Evolutionary conservation across 345 rosid species (phyloP).

Genomic region (Hirschfeldia incana): DNA sequence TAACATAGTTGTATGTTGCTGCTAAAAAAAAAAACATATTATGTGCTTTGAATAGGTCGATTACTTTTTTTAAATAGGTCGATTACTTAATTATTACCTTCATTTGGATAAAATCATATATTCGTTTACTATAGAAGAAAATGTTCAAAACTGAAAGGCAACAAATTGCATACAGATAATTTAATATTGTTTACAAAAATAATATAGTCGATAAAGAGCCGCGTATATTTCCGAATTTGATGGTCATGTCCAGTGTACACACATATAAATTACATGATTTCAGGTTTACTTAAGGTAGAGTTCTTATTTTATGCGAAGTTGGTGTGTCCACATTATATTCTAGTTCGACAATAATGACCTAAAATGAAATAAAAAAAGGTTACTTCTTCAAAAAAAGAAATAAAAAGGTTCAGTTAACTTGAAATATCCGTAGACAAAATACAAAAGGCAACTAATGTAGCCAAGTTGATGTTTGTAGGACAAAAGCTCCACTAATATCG

Average conservation of each 20-base stretch:
- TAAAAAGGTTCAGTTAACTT: too few species aligned
- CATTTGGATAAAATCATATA: not conserved
- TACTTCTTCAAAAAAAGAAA: too few species aligned
- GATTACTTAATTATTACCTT: not conserved
- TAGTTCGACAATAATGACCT: not conserved
- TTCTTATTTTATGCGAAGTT: not conserved
- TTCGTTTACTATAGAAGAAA: not conserved
- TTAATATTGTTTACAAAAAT: not conserved
- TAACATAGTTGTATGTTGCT: too few species aligned
- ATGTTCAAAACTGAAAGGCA: not conserved
- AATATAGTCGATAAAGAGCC: not conserved
- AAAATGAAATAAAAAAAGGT: not conserved
- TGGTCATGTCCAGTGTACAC: not conserved
- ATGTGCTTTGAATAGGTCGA: slow-evolving; percentile 2
- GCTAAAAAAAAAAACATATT: too few species aligned
- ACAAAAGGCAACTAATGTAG: too few species aligned
- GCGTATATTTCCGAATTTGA: not conserved
- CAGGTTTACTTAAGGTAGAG: not conserved
- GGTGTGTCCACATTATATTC: not conserved
- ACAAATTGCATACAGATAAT: not conserved
- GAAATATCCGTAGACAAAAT: too few species aligned
- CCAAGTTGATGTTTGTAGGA: too few species aligned
- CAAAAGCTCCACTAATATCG: too few species aligned
- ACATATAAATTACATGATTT: slow-evolving; percentile 13
- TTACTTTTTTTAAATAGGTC: too few species aligned